Percentiles rank a stretch among this genome's conserved stretches.
These are phyloP conservation scores for Bipolaris cookei DNA, from an alignment of 2,329 filamentous ascomycete genomes.

Conservation along the genomic window DNA sequence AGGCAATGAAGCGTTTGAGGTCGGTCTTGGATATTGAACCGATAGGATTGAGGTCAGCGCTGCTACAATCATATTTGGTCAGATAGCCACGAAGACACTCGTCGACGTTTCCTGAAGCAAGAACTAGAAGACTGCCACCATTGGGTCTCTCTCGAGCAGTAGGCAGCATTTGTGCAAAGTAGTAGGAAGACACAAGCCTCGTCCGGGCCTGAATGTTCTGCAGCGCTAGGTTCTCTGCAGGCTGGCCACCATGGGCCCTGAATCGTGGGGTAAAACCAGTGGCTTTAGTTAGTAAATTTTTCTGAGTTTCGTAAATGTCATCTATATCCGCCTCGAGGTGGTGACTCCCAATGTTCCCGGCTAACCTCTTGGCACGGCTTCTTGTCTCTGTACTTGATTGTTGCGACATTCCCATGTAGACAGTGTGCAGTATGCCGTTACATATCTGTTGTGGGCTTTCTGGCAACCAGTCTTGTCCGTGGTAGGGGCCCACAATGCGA, in stretches of 20 bases:
- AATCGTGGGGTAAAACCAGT: constrained; percentile 67
- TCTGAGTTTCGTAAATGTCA: constrained; percentile 65
- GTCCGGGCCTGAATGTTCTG: constrained; percentile 35
- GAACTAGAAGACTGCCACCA: constrained; percentile 66
- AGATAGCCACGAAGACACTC: constrained; percentile 62
- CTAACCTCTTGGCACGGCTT: constrained; percentile 67
- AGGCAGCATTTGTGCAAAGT: constrained; percentile 68
- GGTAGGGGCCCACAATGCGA: constrained; percentile 59
- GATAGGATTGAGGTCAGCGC: constrained; percentile 63
- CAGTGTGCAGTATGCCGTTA: constrained; percentile 63
- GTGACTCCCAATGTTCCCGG: constrained; percentile 69
- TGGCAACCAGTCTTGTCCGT: constrained; percentile 58
- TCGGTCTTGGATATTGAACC: constrained; percentile 69
- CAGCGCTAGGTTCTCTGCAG: constrained; percentile 59
- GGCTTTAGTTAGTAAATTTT: constrained; percentile 63
- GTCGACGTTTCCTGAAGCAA: constrained; percentile 70
- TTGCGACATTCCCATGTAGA: constrained; percentile 36
- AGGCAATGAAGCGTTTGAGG: constrained; percentile 74
- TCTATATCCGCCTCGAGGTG: constrained; percentile 67
- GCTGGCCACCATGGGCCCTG: constrained; percentile 68
- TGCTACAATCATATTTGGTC: constrained; percentile 72
- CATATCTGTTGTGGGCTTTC: constrained; percentile 66
- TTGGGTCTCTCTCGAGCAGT: constrained; percentile 63
- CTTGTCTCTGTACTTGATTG: constrained; percentile 70
- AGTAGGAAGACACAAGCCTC: constrained; percentile 70